Conservation (phyloP, 345 rosid species). For the Lepidium sativum region DNA sequence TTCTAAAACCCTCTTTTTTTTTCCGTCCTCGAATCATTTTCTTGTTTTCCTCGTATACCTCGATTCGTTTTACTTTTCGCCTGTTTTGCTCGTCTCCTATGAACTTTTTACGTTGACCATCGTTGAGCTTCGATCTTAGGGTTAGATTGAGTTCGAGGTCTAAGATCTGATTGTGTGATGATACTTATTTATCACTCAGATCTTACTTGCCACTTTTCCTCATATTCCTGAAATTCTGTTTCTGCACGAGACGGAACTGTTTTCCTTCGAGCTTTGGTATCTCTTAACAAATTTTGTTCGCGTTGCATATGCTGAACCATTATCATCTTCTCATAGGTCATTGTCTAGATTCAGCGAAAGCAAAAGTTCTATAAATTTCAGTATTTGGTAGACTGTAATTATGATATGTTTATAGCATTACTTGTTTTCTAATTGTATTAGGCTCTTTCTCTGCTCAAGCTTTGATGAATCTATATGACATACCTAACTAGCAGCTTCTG, state of each 20-base stretch:
- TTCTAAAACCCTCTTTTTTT: background rate
- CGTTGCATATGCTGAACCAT: background rate
- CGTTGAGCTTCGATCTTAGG: constrained; percentile 2
- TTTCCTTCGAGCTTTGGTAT: background rate
- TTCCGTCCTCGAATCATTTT: background rate
- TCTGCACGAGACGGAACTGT: background rate
- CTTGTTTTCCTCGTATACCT: background rate
- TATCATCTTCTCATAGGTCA: background rate
- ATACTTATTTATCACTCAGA: background rate
- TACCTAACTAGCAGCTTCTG: background rate
- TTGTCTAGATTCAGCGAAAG: background rate
- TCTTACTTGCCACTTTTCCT: background rate
- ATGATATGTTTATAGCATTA: background rate
- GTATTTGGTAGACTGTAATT: background rate
- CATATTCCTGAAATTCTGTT: background rate
- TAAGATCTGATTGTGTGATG: background rate
- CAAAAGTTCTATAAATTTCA: background rate
- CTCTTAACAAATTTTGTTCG: background rate
- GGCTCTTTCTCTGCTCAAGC: constrained; percentile 1
- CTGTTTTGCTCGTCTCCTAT: background rate
- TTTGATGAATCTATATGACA: background rate
- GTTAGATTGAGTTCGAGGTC: constrained; percentile 2
- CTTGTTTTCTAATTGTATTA: background rate
- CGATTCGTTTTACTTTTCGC: background rate
- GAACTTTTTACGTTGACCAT: background rate